A percentile compares a stretch with the other conserved stretches of the same genome.
Evolutionary conservation across 208 protist genomes (phyloP).

Genomic region (Trypanosoma caninum): DNA sequence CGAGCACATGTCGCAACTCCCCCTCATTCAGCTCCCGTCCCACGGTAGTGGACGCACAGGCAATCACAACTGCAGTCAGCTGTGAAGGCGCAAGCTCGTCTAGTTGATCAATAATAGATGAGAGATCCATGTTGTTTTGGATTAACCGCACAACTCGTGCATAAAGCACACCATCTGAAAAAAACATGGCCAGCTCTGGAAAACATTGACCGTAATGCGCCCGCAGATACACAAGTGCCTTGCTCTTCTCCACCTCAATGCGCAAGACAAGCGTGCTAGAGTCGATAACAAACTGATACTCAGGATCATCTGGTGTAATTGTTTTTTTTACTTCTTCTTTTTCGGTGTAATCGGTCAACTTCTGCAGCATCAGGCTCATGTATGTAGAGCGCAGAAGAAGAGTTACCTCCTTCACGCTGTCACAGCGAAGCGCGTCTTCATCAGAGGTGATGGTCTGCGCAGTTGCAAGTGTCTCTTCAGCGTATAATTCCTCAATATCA

Average conservation of each 20-base stretch:
- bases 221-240: conserved; percentile 81
- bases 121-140: conserved; percentile 80
- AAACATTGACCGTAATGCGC: conserved; percentile 88
- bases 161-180: conserved; percentile 84
- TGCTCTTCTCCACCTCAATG: conserved; percentile 88
- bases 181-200: conserved; percentile 87
- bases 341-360: conserved; percentile 74
- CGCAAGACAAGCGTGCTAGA: conserved; percentile 80
- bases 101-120: conserved; percentile 56
- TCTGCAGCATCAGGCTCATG: conserved; percentile 67
- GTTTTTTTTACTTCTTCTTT: conserved; percentile 63
- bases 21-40: conserved; percentile 57
- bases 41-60: conserved; percentile 82
- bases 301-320: conserved; percentile 76
- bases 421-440: conserved; percentile 79
- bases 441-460: conserved; percentile 38
- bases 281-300: conserved; percentile 90
- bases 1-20: conserved; percentile 59
- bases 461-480: conserved; percentile 29
- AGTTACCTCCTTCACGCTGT: conserved; percentile 79
- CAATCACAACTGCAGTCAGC: conserved; percentile 79
- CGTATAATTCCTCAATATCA: conserved; percentile 22
- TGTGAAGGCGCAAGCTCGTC: conserved; percentile 84
- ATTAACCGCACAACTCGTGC: conserved; percentile 80
- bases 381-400: conserved; percentile 72